These are phyloP conservation scores for Diutina ranongensis DNA, from an alignment of 1,139 yeast species.

Conservation along the genomic window DNA sequence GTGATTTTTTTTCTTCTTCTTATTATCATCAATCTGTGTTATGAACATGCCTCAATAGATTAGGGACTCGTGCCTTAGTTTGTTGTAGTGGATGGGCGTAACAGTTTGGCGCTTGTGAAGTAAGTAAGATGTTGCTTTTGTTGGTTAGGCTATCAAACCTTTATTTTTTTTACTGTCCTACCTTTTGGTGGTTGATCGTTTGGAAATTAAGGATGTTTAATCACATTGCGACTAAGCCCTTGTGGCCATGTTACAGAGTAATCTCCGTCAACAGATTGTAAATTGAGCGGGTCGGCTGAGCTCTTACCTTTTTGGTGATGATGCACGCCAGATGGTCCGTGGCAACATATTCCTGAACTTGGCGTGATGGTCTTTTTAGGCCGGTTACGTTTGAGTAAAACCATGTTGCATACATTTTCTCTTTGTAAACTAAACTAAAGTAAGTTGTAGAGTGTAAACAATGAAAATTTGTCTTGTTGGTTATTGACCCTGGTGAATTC, in stretches of 20 bases:
- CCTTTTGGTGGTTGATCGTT: slow-evolving; percentile 48
- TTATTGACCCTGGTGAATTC: too few relatives aligned
- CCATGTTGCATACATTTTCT: slow-evolving; percentile 5
- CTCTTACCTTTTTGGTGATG: slow-evolving; percentile 34
- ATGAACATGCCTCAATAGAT: slow-evolving; percentile 26
- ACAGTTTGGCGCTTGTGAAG: slow-evolving; percentile 69
- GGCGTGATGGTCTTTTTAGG: slow-evolving; percentile 61
- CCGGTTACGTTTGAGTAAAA: slow-evolving; percentile 82
- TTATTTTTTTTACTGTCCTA: slow-evolving; percentile 31
- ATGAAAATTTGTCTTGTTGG: background rate
- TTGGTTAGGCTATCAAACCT: background rate
- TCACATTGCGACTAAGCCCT: slow-evolving; percentile 13
- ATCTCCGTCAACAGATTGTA: slow-evolving; percentile 84
- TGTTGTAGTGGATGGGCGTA: slow-evolving; percentile 13
- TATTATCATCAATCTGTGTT: slow-evolving; percentile 44
- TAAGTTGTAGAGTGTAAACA: background rate
- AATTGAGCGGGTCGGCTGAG: slow-evolving; percentile 55
- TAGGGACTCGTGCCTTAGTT: background rate
- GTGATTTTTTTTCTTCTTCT: slow-evolving; percentile 11
- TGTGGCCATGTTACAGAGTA: slow-evolving; percentile 50
- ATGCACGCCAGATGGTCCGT: slow-evolving; percentile 42
- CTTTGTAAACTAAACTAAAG: too few relatives aligned
- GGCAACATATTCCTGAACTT: slow-evolving; percentile 92
- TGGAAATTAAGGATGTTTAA: slow-evolving; percentile 12
- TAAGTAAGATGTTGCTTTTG: slow-evolving; percentile 18